Percentiles rank a stretch among this genome's conserved stretches.
These are phyloP conservation scores for Dendrobium catenatum DNA, from an alignment of 106 monocot species.

Conservation along the genomic window DNA sequence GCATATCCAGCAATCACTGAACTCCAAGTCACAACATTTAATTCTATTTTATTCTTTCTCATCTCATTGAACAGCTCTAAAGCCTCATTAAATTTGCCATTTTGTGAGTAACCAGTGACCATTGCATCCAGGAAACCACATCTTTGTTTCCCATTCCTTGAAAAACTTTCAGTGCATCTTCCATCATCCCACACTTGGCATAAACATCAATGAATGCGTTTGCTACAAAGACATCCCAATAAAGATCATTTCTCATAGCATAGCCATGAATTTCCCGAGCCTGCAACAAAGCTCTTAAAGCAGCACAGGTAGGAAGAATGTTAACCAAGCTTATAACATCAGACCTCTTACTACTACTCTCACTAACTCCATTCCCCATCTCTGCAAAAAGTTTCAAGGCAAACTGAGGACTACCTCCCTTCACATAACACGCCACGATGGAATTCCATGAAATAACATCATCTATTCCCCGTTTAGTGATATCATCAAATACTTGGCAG, in stretches of 20 bases:
- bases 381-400: conserved; percentile 58
- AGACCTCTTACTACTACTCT: conserved; percentile 14
- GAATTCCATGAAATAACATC: conserved; percentile 92
- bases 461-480: conserved; percentile 39
- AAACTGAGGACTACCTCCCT: conserved; percentile 24
- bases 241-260: conserved; percentile 39
- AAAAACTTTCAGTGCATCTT: conserved; percentile 50
- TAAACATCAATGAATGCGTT: conserved; percentile 74
- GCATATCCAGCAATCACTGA: conserved; percentile 85
- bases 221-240: conserved; percentile 54
- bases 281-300: conserved; percentile 24
- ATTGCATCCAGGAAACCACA: conserved; percentile 76
- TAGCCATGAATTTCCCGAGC: conserved; percentile 60
- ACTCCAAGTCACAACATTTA: conserved; percentile 82
- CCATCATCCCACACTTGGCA: conserved; percentile 73
- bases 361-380: conserved; percentile 20
- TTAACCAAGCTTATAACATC: conserved; percentile 79
- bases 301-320: conserved; percentile 77
- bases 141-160: conserved; percentile 48
- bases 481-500: conserved; percentile 53
- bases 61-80: conserved; percentile 50
- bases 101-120: conserved; percentile 78
- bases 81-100: conserved; percentile 58
- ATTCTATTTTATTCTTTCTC: conserved; percentile 34
- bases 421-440: conserved; percentile 42